phyloP scores from a whole-genome alignment of 2,329 filamentous ascomycete species.

The Botrytis porri region DNA sequence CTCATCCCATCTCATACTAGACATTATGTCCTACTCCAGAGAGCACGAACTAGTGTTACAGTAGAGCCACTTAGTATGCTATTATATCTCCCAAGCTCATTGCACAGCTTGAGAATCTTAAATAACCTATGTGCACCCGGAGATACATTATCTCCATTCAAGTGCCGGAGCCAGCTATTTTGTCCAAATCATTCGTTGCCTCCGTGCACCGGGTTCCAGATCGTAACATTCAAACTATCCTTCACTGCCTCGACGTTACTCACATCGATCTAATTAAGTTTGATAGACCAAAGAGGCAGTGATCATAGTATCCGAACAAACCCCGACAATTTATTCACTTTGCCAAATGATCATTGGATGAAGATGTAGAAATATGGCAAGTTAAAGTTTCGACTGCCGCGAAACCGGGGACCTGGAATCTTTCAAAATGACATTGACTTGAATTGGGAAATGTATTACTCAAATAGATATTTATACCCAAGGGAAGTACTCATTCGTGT shows the following conservation, averaged over 20 bases:
- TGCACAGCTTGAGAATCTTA: not conserved
- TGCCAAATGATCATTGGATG: not conserved
- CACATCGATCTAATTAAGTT: not conserved
- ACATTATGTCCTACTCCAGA: not conserved
- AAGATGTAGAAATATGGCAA: not conserved
- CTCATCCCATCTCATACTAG: not conserved
- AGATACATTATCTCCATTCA: not conserved
- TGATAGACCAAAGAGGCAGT: not conserved
- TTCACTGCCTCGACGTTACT: not conserved
- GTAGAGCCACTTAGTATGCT: not conserved
- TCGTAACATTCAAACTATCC: not conserved
- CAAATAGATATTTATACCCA: not conserved
- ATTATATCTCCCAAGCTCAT: not conserved
- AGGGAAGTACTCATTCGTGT: not conserved
- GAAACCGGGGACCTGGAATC: not conserved
- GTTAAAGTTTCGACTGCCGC: not conserved
- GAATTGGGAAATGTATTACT: not conserved
- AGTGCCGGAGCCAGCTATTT: not conserved
- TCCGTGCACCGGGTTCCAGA: not conserved
- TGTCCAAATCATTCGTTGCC: not conserved
- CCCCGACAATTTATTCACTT: not conserved
- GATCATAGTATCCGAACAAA: constrained; percentile 1
- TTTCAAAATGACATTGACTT: not conserved
- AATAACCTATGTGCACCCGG: too few relatives aligned
- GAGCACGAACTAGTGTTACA: not conserved